These are phyloP conservation scores for Conringia planisiliqua DNA, from an alignment of 345 rosid genomes.

Conservation along the genomic window DNA sequence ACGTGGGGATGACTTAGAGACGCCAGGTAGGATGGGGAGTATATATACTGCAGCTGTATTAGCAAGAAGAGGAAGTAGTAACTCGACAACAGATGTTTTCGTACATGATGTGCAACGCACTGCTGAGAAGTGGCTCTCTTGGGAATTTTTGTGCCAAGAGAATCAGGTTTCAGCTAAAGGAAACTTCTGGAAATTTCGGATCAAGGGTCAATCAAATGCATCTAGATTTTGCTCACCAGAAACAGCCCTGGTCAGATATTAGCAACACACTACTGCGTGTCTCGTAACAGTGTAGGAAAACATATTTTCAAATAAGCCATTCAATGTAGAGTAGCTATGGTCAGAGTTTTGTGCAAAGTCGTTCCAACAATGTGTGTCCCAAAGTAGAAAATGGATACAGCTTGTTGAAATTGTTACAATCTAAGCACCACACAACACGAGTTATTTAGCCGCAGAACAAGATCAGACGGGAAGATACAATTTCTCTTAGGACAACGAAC, in stretches of 20 bases:
- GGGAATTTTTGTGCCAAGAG: conserved; percentile 85
- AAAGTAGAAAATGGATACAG: not conserved
- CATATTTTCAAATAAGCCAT: not conserved
- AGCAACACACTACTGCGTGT: not conserved
- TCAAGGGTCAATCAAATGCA: conserved; percentile 47
- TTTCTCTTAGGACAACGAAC: not conserved
- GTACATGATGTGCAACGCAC: conserved; percentile 79
- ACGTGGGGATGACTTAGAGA: conserved; percentile 53
- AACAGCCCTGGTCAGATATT: conserved; percentile 14
- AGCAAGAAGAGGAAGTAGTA: conserved; percentile 50
- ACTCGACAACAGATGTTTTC: conserved; percentile 55
- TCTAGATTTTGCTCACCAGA: conserved; percentile 50
- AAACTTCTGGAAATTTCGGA: conserved; percentile 60
- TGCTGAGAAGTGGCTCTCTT: conserved; percentile 84
- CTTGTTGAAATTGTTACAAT: not conserved
- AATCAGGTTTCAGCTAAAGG: conserved; percentile 78
- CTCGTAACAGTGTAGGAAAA: not conserved
- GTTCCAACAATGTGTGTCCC: not conserved
- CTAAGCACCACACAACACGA: not conserved
- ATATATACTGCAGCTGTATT: conserved; percentile 68
- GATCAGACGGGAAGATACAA: not conserved
- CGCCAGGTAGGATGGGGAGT: conserved; percentile 77
- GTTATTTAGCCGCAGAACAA: not conserved
- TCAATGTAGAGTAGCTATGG: not conserved
- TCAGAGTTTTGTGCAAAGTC: not conserved